Percentiles rank a stretch among this genome's conserved stretches.
Conservation (phyloP, 2,329 filamentous ascomycete genomes). For the Curvularia spicifera region DNA sequence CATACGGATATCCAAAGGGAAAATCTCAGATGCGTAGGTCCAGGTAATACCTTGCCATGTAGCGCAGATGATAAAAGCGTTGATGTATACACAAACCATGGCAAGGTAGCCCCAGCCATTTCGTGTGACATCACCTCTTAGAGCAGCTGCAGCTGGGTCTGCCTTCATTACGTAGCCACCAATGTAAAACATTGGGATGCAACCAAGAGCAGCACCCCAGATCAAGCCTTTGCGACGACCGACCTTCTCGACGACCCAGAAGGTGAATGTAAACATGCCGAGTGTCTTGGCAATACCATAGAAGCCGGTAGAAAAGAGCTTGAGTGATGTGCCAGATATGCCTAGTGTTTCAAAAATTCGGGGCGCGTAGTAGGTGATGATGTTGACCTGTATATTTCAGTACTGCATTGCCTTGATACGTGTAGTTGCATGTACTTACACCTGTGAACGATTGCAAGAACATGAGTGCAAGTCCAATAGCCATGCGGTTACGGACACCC, state of each 20-base stretch:
- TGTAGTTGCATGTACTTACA: slow-evolving; percentile 20
- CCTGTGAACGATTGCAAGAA: slow-evolving; percentile 48
- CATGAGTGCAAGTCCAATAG: slow-evolving; percentile 49
- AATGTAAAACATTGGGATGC: slow-evolving; percentile 59
- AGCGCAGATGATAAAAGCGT: slow-evolving; percentile 60
- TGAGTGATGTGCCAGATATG: slow-evolving; percentile 51
- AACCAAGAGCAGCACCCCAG: slow-evolving; percentile 57
- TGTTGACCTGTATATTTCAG: slow-evolving; percentile 37
- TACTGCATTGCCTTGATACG: neutral
- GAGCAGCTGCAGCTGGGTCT: slow-evolving; percentile 56
- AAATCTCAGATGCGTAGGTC: slow-evolving; percentile 59
- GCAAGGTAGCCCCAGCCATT: slow-evolving; percentile 59
- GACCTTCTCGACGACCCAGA: slow-evolving; percentile 50
- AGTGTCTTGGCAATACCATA: slow-evolving; percentile 54
- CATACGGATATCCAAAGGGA: slow-evolving; percentile 52
- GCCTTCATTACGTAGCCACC: slow-evolving; percentile 62
- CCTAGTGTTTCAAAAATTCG: slow-evolving; percentile 54
- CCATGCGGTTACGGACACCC: slow-evolving; percentile 49
- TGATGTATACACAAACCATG: slow-evolving; percentile 63
- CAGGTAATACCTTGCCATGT: slow-evolving; percentile 53
- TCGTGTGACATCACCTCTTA: slow-evolving; percentile 51
- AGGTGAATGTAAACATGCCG: slow-evolving; percentile 51
- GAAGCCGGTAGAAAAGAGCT: slow-evolving; percentile 59
- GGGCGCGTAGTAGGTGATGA: slow-evolving; percentile 48
- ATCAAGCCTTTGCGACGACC: slow-evolving; percentile 54